These are phyloP conservation scores for Podaxis sp. DNA, from an alignment of 768 basidiomycete genomes.

Conservation along the genomic window DNA sequence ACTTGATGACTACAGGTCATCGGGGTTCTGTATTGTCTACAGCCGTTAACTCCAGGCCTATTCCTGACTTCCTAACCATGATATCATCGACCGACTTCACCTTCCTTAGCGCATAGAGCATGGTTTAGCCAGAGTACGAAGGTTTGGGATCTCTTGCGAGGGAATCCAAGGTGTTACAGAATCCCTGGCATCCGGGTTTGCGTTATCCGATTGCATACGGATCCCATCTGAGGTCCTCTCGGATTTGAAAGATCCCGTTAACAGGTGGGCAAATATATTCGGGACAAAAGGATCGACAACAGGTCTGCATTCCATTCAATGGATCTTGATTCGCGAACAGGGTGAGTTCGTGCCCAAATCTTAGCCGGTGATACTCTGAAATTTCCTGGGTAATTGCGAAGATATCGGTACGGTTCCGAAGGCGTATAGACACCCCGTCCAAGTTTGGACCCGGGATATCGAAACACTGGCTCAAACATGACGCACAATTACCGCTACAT, in stretches of 20 bases:
- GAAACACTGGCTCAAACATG: slow-evolving; percentile 6
- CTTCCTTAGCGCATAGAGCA: not conserved
- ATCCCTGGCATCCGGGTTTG: not conserved
- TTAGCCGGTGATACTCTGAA: not conserved
- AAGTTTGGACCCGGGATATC: not conserved
- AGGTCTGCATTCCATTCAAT: not conserved
- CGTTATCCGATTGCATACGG: slow-evolving; percentile 2
- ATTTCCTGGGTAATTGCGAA: not conserved
- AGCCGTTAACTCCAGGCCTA: slow-evolving; percentile 3
- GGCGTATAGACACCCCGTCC: not conserved
- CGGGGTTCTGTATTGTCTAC: not conserved
- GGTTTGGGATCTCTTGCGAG: not conserved
- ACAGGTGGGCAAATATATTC: not conserved
- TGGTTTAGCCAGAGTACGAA: not conserved
- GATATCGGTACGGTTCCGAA: slow-evolving; percentile 11
- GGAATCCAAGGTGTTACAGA: not conserved
- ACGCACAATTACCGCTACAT: not conserved
- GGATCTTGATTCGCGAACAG: slow-evolving; percentile 4
- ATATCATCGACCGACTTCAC: not conserved
- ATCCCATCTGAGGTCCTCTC: not conserved
- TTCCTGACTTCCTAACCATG: not conserved
- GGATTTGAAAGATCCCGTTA: not conserved
- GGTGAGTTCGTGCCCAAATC: not conserved
- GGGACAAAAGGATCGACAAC: not conserved
- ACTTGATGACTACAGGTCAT: slow-evolving; percentile 1